Evolutionary conservation across 1,139 yeast genomes (phyloP).

Genomic region (Yamadazyma spencermartinsiae): DNA sequence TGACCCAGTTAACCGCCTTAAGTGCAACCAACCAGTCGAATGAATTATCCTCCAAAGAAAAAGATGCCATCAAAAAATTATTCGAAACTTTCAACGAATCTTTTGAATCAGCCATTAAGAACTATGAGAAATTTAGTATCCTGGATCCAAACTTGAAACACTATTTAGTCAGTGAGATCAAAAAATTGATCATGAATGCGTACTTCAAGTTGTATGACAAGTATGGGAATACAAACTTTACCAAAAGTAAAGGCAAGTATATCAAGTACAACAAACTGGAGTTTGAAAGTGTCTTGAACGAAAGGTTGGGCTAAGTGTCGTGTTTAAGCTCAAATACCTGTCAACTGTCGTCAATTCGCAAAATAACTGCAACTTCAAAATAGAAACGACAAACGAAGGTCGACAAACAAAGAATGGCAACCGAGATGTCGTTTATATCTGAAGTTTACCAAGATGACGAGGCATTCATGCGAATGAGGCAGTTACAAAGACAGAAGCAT

Average conservation of each 20-base stretch:
- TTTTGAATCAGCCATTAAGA: constrained; percentile 69
- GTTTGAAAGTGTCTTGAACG: constrained; percentile 52
- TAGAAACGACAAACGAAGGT: neutral
- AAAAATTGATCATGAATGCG: constrained; percentile 72
- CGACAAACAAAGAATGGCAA: neutral
- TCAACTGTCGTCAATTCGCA: neutral
- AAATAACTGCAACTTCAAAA: neutral
- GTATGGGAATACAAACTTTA: constrained; percentile 67
- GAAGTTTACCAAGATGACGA: neutral
- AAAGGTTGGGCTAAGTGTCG: constrained; percentile 25
- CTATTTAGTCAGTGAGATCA: constrained; percentile 63
- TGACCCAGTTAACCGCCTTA: constrained; percentile 51
- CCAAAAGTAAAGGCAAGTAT: constrained; percentile 72
- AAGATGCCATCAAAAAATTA: constrained; percentile 82
- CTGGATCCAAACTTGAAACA: constrained; percentile 66
- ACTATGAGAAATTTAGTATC: constrained; percentile 63
- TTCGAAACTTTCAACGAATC: constrained; percentile 80
- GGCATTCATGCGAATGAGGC: neutral
- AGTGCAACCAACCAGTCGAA: constrained; percentile 25
- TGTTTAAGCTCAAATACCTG: no score
- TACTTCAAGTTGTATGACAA: constrained; percentile 83
- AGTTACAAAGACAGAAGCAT: neutral
- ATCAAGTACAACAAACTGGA: constrained; percentile 67
- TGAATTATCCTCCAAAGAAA: constrained; percentile 61
- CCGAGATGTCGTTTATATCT: neutral